Conservation (phyloP, 2,329 filamentous ascomycete genomes). For the Fusarium secorum region DNA sequence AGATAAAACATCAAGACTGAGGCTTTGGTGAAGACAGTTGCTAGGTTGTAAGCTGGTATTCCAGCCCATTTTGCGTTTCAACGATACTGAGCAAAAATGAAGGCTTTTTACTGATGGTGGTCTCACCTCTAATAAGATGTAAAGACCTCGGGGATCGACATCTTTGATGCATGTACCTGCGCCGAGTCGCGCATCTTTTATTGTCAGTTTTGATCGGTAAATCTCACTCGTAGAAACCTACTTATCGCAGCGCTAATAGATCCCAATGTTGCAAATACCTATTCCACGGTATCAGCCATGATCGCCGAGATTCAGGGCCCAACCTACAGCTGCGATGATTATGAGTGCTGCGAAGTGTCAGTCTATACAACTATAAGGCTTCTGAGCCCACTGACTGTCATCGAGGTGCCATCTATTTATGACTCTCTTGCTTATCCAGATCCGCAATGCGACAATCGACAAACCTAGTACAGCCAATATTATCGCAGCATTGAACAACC, state of each 20-base stretch:
- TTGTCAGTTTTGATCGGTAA: neutral
- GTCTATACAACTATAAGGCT: neutral
- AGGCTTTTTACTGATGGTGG: rapidly evolving
- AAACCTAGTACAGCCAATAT: neutral
- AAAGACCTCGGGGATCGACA: neutral
- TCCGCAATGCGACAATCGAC: neutral
- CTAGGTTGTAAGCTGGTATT: neutral
- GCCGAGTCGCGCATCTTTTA: neutral
- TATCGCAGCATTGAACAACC: neutral
- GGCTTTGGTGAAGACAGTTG: neutral
- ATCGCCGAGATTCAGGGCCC: rapidly evolving
- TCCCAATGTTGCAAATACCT: neutral
- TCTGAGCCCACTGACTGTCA: neutral
- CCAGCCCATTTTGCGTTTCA: neutral
- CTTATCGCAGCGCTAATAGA: neutral
- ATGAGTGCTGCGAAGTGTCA: neutral
- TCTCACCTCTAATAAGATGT: neutral
- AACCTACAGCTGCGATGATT: neutral
- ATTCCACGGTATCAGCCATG: neutral
- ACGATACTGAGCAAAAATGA: neutral
- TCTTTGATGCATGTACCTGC: neutral
- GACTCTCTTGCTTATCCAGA: neutral
- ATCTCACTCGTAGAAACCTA: neutral
- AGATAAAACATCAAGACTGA: neutral
- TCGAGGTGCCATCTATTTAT: neutral